A percentile compares a stretch with the other conserved stretches of the same genome.
These are phyloP conservation scores for Ceratocystis papillata DNA, from an alignment of 2,329 filamentous ascomycete species.

Conservation along the genomic window DNA sequence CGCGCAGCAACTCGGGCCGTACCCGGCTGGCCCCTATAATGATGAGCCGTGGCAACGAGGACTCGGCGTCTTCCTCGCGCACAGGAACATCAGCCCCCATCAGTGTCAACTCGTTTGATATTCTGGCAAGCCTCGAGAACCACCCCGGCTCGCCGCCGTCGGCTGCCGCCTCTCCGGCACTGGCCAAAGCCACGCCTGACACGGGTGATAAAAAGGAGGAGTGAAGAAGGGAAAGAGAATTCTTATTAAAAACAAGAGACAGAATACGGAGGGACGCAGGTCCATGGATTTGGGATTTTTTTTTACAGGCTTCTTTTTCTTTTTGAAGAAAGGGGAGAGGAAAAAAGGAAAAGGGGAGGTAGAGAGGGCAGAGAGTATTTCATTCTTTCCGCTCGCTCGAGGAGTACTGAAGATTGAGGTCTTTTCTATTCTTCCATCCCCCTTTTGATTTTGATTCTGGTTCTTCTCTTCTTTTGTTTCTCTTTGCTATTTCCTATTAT, in stretches of 20 bases:
- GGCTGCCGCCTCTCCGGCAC: constrained; percentile 53
- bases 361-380: no score
- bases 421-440: neutral
- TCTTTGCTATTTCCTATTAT: neutral
- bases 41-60: constrained; percentile 63
- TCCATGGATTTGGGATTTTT: neutral
- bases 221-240: neutral
- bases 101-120: constrained; percentile 78
- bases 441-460: neutral
- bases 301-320: neutral
- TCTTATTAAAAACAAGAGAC: neutral
- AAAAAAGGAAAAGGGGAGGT: no score
- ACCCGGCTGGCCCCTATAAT: constrained; percentile 55
- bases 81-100: constrained; percentile 66
- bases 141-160: constrained; percentile 60
- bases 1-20: constrained; percentile 83
- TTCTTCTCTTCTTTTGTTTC: neutral
- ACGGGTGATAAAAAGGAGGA: constrained; percentile 37
- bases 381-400: neutral
- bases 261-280: constrained; percentile 6
- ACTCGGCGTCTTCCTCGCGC: constrained; percentile 77
- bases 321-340: neutral
- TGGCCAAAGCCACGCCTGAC: constrained; percentile 52
- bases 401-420: neutral
- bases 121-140: constrained; percentile 52